These are phyloP conservation scores for Licmophora abbreviata DNA, from an alignment of 108 stramenopile genomes.

Conservation along the genomic window DNA sequence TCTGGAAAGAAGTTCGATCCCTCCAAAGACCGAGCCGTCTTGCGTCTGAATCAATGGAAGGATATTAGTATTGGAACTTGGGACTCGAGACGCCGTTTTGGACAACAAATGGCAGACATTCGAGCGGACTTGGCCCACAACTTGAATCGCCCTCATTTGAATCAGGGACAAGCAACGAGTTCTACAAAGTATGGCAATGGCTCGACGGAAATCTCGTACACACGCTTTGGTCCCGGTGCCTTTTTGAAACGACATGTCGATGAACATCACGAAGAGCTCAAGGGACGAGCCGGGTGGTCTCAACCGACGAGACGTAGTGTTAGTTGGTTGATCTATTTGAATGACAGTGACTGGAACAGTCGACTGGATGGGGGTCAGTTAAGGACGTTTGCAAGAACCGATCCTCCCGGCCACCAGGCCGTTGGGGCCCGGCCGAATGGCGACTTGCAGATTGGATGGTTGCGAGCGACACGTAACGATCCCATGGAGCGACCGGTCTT, in stretches of 20 bases:
- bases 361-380: conserved; percentile 32
- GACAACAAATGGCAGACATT: conserved; percentile 18
- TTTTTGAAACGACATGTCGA: conserved; percentile 52
- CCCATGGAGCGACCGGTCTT: conserved; percentile 50
- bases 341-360: conserved; percentile 45
- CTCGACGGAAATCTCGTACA: conserved; percentile 51
- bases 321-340: conserved; percentile 60
- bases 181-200: conserved; percentile 28
- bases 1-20: conserved; percentile 43
- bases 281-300: conserved; percentile 42
- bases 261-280: conserved; percentile 69
- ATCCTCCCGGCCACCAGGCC: neutral
- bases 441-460: conserved; percentile 65
- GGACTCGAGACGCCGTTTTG: conserved; percentile 18
- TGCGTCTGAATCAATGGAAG: conserved; percentile 31
- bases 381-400: conserved; percentile 33
- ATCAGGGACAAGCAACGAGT: conserved; percentile 1
- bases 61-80: conserved; percentile 21
- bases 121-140: conserved; percentile 31
- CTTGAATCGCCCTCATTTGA: conserved; percentile 39
- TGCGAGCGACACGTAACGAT: conserved; percentile 21
- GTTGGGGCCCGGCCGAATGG: conserved; percentile 28
- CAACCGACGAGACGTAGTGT: conserved; percentile 45
- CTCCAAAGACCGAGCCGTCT: conserved; percentile 46
- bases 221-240: conserved; percentile 54